Evolutionary conservation across 225 moss, liverwort and hornwort species (phyloP), one percentile per base, ranked within the genome.

Genomic region (Pleurozium schreberi): DNA sequence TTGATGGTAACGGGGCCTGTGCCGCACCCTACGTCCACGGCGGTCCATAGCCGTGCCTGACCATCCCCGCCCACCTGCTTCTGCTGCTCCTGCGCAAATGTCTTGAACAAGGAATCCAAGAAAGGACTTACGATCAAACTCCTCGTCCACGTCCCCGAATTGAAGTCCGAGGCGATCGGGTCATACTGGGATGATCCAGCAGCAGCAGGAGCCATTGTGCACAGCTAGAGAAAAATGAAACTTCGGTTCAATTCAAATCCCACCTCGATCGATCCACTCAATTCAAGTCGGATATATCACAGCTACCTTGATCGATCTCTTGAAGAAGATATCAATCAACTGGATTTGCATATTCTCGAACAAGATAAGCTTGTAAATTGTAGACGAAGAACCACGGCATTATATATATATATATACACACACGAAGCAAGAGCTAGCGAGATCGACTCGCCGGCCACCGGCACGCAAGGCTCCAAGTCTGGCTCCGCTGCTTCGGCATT

Each of bases 11-110:
- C 21, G 50, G 28, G 31, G 12, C 86, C 92, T 80, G 68, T 75
- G 63, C 92, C 92, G 73, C 92, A 92, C 8, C 92, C 92, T 73
- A 92, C 92, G 75, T 90, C 92, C 70, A 92, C 78, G 60, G 74
- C 86, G 30, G 65, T 92, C 92, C 88, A 92, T 14, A 43, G 59
- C n/a, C n/a, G n/a, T 5, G 65, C 83, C 60, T 25, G 60, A 40
- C 5, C 80, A 42, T 26, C 78, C 17, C 65, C 25, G 49, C 65
- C 30, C 57, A n/a, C n/a, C n/a, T n/a, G n/a, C n/a, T 33, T 80
- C 67, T 43, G 53, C 73, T 47, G 85, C 71, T 52, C 61, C 69
- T 90, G 60, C 23, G 49, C 90, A 33, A 84, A 87, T 26, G 52
- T 55, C 52, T 71, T 43, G 84, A 90, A 36, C 50, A 79, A 43